Percentiles rank a stretch among this genome's conserved stretches.
Evolutionary conservation across 2,329 filamentous ascomycete genomes (phyloP).

Genomic region (Calonectria multiphialidica): DNA sequence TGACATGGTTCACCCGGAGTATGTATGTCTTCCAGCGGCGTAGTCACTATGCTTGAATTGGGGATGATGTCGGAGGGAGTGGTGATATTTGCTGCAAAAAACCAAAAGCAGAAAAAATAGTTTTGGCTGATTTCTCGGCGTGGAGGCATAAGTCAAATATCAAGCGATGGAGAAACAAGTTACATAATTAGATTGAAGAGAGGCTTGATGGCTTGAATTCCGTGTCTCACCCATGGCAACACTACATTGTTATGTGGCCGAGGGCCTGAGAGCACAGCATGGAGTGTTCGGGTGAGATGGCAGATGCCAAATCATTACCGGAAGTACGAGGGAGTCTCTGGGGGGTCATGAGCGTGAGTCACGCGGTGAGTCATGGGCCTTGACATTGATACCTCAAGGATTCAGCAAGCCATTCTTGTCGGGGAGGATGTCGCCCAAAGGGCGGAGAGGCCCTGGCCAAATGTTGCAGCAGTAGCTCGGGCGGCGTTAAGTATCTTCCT

Average conservation of each 20-base stretch:
- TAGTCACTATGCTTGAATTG: no score
- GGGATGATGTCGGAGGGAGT: no score
- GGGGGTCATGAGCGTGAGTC: background rate
- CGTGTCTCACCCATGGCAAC: background rate
- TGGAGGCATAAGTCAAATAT: no score
- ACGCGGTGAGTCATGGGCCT: background rate
- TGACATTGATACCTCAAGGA: background rate
- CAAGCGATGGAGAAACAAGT: background rate
- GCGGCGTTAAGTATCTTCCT: background rate
- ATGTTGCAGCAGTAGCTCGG: background rate
- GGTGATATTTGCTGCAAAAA: background rate
- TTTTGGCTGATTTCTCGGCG: background rate
- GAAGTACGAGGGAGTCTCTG: background rate
- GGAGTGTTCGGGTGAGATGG: background rate
- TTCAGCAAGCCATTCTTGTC: background rate
- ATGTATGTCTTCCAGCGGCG: no score
- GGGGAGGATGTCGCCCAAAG: background rate
- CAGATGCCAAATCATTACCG: background rate
- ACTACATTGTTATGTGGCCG: no score
- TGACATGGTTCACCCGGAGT: no score
- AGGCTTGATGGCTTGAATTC: background rate
- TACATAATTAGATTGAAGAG: background rate
- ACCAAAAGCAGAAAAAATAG: background rate
- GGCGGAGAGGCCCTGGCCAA: background rate
- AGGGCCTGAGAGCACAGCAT: background rate